Conservation (phyloP, 140 eudicot species). For the Senecio squalidus region DNA sequence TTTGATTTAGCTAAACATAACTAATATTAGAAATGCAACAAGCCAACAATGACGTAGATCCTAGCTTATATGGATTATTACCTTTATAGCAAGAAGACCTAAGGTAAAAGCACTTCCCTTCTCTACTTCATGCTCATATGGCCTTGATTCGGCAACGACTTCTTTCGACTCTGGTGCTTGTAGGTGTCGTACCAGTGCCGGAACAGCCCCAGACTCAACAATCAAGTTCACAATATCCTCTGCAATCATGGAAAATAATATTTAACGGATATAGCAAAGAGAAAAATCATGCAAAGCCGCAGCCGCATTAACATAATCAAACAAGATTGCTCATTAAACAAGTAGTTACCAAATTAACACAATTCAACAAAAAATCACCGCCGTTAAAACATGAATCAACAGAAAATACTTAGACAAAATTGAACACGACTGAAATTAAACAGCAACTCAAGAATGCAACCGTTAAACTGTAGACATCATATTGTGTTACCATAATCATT, state of each 20-base stretch:
- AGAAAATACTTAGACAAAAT: too few species aligned
- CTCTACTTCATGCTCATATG: conserved; percentile 88
- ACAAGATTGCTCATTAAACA: conserved; percentile 8
- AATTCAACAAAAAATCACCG: too few species aligned
- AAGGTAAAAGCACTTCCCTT: conserved; percentile 93
- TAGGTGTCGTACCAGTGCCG: conserved; percentile 66
- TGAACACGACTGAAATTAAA: too few species aligned
- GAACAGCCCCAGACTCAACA: conserved; percentile 87
- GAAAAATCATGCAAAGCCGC: neutral
- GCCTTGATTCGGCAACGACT: conserved; percentile 31
- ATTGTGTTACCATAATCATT: conserved; percentile 10
- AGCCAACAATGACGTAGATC: neutral
- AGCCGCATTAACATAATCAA: conserved; percentile 2
- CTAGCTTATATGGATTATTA: conserved; percentile 11
- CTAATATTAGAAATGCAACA: conserved; percentile 10
- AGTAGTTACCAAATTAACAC: too few species aligned
- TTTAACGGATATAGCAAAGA: conserved; percentile 18
- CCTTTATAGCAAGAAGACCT: conserved; percentile 96
- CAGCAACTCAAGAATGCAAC: too few species aligned
- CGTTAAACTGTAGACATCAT: too few species aligned
- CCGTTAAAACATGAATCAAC: too few species aligned
- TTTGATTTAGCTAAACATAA: conserved; percentile 12
- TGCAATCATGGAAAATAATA: conserved; percentile 21
- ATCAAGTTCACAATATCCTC: conserved; percentile 81
- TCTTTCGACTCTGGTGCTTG: conserved; percentile 62